phyloP scores from a whole-genome alignment of 495 filamentous ascomycete genomes.

The Viridothelium virens region DNA sequence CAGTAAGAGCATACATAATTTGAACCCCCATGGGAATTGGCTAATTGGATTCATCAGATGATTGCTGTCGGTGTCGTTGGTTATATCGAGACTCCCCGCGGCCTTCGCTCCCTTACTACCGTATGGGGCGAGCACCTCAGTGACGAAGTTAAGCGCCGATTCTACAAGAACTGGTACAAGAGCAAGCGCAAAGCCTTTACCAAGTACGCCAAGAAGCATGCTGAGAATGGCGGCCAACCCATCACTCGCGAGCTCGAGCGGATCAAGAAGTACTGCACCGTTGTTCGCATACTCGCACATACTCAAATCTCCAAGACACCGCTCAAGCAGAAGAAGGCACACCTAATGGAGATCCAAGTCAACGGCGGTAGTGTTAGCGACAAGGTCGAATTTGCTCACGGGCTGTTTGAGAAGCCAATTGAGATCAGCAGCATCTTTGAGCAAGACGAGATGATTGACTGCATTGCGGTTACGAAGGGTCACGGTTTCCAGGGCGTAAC shows the following conservation, averaged over 20 bases:
- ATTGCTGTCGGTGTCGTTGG: conserved; percentile 98
- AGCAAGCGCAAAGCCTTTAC: conserved; percentile 99
- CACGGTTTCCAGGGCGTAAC: conserved; percentile 98
- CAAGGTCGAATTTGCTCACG: conserved; percentile 92
- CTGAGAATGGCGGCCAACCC: conserved; percentile 76
- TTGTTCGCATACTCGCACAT: conserved; percentile 98
- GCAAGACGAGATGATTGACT: conserved; percentile 99
- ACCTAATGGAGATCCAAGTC: conserved; percentile 99
- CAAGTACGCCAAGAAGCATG: conserved; percentile 99
- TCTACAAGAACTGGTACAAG: conserved; percentile 99
- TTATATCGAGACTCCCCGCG: conserved; percentile 99
- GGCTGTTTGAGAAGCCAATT: conserved; percentile 97
- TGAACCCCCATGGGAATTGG: conserved; percentile 25
- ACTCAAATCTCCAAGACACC: conserved; percentile 99
- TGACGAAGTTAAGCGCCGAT: conserved; percentile 97
- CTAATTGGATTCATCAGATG: conserved; percentile 68
- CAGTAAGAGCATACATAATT: conserved; percentile 56
- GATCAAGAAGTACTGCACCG: conserved; percentile 99
- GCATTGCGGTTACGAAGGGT: conserved; percentile 99
- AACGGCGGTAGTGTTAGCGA: conserved; percentile 91
- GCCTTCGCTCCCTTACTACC: conserved; percentile 97
- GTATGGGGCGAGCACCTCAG: conserved; percentile 98
- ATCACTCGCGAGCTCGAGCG: conserved; percentile 96
- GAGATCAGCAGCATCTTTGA: conserved; percentile 92
- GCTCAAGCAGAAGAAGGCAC: conserved; percentile 99